phyloP scores from a whole-genome alignment of 257 asterid genomes.

The Capsicum pubescens region DNA sequence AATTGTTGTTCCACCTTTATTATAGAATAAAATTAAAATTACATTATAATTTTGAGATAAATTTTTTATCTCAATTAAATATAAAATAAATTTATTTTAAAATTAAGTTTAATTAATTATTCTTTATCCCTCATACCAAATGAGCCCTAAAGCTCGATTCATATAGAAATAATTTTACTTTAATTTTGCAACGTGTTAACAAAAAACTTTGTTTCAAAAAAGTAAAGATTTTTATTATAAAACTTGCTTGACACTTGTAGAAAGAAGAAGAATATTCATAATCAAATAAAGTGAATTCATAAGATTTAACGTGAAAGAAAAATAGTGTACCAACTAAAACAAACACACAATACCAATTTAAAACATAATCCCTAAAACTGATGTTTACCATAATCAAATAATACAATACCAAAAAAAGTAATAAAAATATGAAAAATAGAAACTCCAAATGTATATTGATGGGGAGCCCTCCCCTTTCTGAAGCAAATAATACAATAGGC shows the following conservation, averaged over 20 bases:
- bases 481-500: no score
- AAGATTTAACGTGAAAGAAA: neutral
- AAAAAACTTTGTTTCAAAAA: neutral
- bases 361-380: neutral
- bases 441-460: neutral
- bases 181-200: neutral
- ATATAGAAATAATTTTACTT: neutral
- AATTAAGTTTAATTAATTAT: no score
- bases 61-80: no score
- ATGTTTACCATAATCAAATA: neutral
- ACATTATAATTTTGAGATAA: no score
- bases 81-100: no score
- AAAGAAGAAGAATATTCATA: neutral
- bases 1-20: no score
- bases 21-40: no score
- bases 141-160: neutral
- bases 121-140: no score
- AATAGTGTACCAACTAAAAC: neutral
- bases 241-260: neutral
- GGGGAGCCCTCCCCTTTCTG: no score
- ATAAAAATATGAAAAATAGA: neutral
- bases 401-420: neutral
- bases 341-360: neutral
- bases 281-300: neutral
- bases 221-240: neutral